Conservation (phyloP, 2,329 filamentous ascomycete genomes). For the Bipolaris sorokiniana region DNA sequence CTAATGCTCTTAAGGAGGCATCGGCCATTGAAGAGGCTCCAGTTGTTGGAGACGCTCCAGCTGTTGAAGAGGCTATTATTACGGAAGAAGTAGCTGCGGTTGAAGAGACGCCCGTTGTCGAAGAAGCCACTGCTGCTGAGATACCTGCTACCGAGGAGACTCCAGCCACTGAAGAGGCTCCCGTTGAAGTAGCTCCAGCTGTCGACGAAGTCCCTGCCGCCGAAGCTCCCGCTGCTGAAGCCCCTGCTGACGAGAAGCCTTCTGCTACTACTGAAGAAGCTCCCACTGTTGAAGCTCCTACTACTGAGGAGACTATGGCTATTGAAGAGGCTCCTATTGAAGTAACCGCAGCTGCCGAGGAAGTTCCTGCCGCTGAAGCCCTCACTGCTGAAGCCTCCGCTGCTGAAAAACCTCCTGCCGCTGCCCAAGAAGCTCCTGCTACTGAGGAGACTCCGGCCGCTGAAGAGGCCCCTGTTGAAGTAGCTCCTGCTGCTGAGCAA, state of each 20-base stretch:
- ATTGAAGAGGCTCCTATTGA: background rate
- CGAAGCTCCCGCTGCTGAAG: background rate
- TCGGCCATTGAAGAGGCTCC: conserved; percentile 4
- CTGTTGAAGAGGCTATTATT: background rate
- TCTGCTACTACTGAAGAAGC: background rate
- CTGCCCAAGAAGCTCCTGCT: too few relatives aligned
- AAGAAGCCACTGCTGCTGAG: background rate
- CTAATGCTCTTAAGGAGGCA: background rate
- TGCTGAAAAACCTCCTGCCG: too few relatives aligned
- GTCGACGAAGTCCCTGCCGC: background rate
- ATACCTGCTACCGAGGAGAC: background rate
- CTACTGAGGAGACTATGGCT: too few relatives aligned
- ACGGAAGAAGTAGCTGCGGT: background rate
- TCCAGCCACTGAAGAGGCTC: background rate
- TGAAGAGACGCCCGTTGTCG: conserved; percentile 3
- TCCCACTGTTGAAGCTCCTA: background rate
- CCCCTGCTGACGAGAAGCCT: background rate
- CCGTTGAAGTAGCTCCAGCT: background rate
- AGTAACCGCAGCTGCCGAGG: background rate
- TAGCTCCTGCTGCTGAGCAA: background rate
- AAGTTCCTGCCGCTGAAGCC: background rate
- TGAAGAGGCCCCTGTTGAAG: background rate
- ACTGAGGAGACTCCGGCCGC: too few relatives aligned
- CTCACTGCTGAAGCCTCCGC: too few relatives aligned
- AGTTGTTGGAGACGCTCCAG: background rate